Evolutionary conservation across 2,329 filamentous ascomycete genomes (phyloP), one percentile per base, ranked within the genome.

Genomic region (Penicillium capsulatum): DNA sequence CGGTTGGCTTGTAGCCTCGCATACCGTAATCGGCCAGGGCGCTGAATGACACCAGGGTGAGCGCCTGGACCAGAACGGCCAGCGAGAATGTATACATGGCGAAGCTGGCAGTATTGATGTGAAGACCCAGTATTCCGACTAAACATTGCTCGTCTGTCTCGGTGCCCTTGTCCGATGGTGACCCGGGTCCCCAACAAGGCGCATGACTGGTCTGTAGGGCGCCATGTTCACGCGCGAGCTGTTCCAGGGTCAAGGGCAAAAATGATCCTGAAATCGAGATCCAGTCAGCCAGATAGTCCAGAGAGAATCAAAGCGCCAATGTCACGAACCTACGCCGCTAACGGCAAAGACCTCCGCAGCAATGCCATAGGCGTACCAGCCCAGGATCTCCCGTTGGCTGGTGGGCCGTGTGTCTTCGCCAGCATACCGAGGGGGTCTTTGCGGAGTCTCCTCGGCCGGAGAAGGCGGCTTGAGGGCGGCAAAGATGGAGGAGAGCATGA

Each of bases 291-390:
- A 10, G 6, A 17, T 20, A 29, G 16, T 9, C 17, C 14, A 7
- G 29, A 26, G 31, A 11, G 34, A 28, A 22, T 28, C 11, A 7
- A 11, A 14, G 22, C 22, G 7, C 22, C 11, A 14, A 7, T 28
- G 13, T 28, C 34, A 52, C 58, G 37, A 46, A 62, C 88, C 80
- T 44, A 84, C 75, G 27, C 80, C 89, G 62, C 89, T 95, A 37
- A 96, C 86, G 13, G 94, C 87, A 63, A 94, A 96, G 35, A 92
- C 89, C 68, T 96, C 90, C 16, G 89, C 87, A n/a, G 90, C 90
- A 68, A 94, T 94, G 16, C 84, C 85, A 65, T 96, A 95, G 59
- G 83, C 81, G 65, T 95, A 96, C 85, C 91, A 96, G 54, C 89
- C 90, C 29, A 79, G 71, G 42, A 95, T 76, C 74, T 96, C 90